Percentiles rank a stretch among this genome's conserved stretches.
Conservation (phyloP, 2,329 filamentous ascomycete genomes). For the Nemania serpens region DNA sequence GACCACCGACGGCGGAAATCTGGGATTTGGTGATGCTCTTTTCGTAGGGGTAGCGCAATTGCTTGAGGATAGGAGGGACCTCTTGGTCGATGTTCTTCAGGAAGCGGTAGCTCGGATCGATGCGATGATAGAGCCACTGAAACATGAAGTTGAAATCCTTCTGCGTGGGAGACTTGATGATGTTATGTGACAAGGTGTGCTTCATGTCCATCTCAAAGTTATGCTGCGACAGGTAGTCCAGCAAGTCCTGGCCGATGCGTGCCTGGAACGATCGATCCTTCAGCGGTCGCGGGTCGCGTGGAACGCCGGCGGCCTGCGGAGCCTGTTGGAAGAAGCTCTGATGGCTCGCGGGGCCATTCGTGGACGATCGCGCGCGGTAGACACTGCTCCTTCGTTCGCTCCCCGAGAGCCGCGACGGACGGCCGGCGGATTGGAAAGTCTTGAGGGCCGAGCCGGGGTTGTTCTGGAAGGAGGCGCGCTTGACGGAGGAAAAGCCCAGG, state of each 20-base stretch:
- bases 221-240: slow-evolving; percentile 89
- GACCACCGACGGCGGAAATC: slow-evolving; percentile 90
- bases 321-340: slow-evolving; percentile 96
- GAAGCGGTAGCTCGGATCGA: slow-evolving; percentile 92
- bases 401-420: slow-evolving; percentile 53
- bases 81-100: slow-evolving; percentile 95
- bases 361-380: slow-evolving; percentile 71
- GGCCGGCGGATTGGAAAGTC: slow-evolving; percentile 66
- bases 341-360: slow-evolving; percentile 68
- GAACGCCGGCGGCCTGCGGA: slow-evolving; percentile 78
- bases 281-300: slow-evolving; percentile 83
- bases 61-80: slow-evolving; percentile 88
- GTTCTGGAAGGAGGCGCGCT: slow-evolving; percentile 79
- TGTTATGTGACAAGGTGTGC: slow-evolving; percentile 86
- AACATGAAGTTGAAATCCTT: slow-evolving; percentile 99
- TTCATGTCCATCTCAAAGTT: slow-evolving; percentile 99
- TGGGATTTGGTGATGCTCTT: slow-evolving; percentile 96
- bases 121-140: slow-evolving; percentile 94
- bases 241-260: slow-evolving; percentile 82
- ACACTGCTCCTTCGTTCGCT: slow-evolving; percentile 80
- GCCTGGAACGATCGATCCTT: slow-evolving; percentile 80
- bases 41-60: slow-evolving; percentile 92
- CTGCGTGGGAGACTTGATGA: slow-evolving; percentile 90
- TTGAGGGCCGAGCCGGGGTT: slow-evolving; percentile 65
- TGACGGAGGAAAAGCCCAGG: slow-evolving; percentile 79